A percentile compares a stretch with the other conserved stretches of the same genome.
phyloP scores from a whole-genome alignment of 768 basidiomycete genomes.

The Tremella fuciformis region DNA sequence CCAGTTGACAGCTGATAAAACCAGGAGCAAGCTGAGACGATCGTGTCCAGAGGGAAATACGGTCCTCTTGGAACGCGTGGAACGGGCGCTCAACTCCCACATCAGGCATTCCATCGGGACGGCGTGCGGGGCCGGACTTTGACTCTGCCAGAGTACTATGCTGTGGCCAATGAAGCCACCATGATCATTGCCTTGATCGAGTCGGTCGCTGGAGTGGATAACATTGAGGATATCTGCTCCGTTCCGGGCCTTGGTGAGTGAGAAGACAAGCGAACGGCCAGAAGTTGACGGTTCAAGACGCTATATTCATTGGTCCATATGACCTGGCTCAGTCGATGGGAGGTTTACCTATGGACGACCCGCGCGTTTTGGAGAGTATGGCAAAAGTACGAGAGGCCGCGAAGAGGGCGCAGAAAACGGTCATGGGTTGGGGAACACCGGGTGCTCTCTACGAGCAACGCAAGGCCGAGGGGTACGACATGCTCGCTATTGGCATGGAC shows the following conservation, averaged over 20 bases:
- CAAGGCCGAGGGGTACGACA: slow-evolving; percentile 9
- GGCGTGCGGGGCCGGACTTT: slow-evolving; percentile 8
- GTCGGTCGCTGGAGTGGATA: slow-evolving; percentile 7
- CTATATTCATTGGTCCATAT: slow-evolving; percentile 16
- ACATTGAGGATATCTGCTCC: slow-evolving; percentile 15
- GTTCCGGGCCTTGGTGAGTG: slow-evolving; percentile 14
- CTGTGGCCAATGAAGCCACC: slow-evolving; percentile 14
- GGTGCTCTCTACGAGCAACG: not conserved
- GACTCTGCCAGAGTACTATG: slow-evolving; percentile 12
- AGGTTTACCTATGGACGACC: slow-evolving; percentile 6
- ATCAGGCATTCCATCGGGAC: slow-evolving; percentile 15
- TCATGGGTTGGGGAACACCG: slow-evolving; percentile 11
- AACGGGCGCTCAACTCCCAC: slow-evolving; percentile 8
- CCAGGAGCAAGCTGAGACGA: slow-evolving; percentile 12
- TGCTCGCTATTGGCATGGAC: slow-evolving; percentile 7
- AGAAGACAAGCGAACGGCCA: not conserved
- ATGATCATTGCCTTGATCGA: slow-evolving; percentile 15
- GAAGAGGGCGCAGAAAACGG: slow-evolving; percentile 6
- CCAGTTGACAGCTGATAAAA: not conserved
- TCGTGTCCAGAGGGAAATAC: slow-evolving; percentile 12
- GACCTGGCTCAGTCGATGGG: slow-evolving; percentile 17
- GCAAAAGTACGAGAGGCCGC: not conserved
- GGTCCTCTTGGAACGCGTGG: slow-evolving; percentile 10
- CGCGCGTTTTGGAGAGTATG: slow-evolving; percentile 4
- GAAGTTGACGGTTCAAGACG: slow-evolving; percentile 3